Conservation (phyloP, 805 yeast genomes). For the Scheffersomyces ergatensis region DNA sequence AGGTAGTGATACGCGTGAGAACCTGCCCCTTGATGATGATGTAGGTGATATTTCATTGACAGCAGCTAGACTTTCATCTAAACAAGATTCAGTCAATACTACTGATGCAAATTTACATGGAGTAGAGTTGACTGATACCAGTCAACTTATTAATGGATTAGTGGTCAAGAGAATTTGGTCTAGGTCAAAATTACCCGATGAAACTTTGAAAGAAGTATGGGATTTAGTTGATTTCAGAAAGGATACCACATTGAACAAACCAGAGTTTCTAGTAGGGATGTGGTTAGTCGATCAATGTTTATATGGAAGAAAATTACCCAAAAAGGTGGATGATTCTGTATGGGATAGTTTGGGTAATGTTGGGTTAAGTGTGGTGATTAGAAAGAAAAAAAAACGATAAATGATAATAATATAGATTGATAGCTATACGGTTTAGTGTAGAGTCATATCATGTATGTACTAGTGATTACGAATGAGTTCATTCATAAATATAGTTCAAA, state of each 20-base stretch:
- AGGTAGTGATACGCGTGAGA: not conserved
- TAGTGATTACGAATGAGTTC: too few relatives aligned
- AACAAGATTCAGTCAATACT: conserved; percentile 10
- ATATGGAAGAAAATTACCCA: conserved; percentile 88
- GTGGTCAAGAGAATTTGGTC: conserved; percentile 81
- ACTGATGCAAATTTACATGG: conserved; percentile 29
- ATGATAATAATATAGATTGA: too few relatives aligned
- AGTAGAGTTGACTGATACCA: conserved; percentile 20
- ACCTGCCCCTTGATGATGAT: conserved; percentile 1
- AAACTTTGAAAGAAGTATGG: conserved; percentile 60
- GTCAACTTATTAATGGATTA: conserved; percentile 48
- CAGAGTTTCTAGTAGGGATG: conserved; percentile 92
- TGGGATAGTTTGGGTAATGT: conserved; percentile 75
- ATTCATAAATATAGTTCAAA: too few relatives aligned
- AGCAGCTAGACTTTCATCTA: conserved; percentile 37
- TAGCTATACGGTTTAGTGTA: too few relatives aligned
- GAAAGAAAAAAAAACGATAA: conserved; percentile 26
- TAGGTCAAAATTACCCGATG: conserved; percentile 69
- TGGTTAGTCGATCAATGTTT: conserved; percentile 97
- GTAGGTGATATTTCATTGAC: conserved; percentile 18
- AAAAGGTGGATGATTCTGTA: conserved; percentile 58
- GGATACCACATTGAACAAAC: conserved; percentile 76
- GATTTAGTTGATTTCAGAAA: conserved; percentile 61
- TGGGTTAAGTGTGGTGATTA: conserved; percentile 39
- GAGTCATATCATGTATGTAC: too few relatives aligned